Evolutionary conservation across 352 stramenopile genomes (phyloP).

Genomic region (Pythium phragmitis): DNA sequence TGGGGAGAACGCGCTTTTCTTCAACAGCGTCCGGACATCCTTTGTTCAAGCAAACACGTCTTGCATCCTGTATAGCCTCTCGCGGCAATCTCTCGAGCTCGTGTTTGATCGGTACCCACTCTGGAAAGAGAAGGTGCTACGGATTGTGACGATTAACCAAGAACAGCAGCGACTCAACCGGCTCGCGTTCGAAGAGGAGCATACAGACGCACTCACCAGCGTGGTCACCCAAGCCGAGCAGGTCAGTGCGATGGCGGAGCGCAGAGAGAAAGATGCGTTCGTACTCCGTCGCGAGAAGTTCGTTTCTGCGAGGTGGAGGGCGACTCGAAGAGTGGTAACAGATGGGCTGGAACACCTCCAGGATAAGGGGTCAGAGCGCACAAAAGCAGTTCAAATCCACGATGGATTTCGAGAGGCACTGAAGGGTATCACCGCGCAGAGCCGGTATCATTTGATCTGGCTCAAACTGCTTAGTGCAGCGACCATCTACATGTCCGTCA

Average conservation of each 20-base stretch:
- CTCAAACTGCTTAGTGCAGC: conserved; percentile 35
- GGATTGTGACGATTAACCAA: conserved; percentile 57
- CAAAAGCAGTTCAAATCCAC: neutral
- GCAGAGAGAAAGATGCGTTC: conserved; percentile 40
- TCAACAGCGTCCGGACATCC: conserved; percentile 52
- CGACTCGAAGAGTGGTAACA: conserved; percentile 9
- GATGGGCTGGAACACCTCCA: conserved; percentile 9
- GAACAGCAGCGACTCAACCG: conserved; percentile 51
- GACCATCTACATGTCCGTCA: conserved; percentile 45
- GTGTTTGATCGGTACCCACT: conserved; percentile 69
- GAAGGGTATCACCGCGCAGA: conserved; percentile 41
- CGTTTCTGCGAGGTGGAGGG: conserved; percentile 10
- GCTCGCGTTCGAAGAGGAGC: conserved; percentile 29
- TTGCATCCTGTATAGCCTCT: conserved; percentile 72
- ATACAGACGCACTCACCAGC: neutral
- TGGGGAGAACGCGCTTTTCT: conserved; percentile 65
- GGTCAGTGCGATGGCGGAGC: conserved; percentile 34
- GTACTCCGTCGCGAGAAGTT: conserved; percentile 35
- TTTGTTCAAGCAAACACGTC: conserved; percentile 58
- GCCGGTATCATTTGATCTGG: conserved; percentile 46
- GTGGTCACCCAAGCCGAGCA: conserved; percentile 27
- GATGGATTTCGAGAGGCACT: conserved; percentile 18
- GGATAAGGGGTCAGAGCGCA: neutral
- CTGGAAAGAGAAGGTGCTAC: conserved; percentile 72
- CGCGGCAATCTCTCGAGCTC: conserved; percentile 57